Evolutionary conservation across 1,284 basidiomycete genomes (phyloP), one percentile per base, ranked within the genome.

Genomic region (Rhodotorula sp.): DNA sequence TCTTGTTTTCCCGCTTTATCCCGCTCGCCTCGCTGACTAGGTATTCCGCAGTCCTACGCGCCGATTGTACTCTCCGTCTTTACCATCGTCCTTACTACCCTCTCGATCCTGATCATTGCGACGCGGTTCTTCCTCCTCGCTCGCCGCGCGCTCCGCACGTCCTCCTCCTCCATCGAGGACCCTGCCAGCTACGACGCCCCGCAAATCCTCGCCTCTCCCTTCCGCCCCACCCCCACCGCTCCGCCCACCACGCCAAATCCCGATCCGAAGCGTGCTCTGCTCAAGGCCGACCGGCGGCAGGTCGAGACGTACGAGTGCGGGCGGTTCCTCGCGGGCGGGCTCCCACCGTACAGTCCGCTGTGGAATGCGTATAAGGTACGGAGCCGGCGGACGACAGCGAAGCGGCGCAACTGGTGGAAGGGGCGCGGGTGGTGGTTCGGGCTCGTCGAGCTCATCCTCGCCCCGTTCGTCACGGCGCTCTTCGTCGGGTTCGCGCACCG

Each of bases 31-130:
- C 37, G 2, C n/a, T 22, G 32, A 48, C 21, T 13, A 34, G 17
- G 17, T 5, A 2, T 1, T 29, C 22, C 9, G 70, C 92, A 95
- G 81, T 94, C 92, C 0, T 91, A 90, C 87, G 84, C 94, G 2
- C 87, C 92, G 0, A 83, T 89, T 59, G 84, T 93, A 79, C 81
- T 92, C 58, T 84, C 82, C 2, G 82, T 90, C 58, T 73, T 88
- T 85, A 76, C 87, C 76, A 86, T 88, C 78, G 78, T 87, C 69
- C 81, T 86, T 64, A 83, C 88, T 10, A 85, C 86, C 34, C 82
- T 87, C 57, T 81, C 90, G 73, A 78, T 88, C 60, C 61, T 80
- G 29, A 51, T 70, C 27, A 68, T 79, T 44, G 67, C 74, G 81
- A 5, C 83, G 81, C 78, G 81, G 80, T 53, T 78, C 80, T n/a